These are phyloP conservation scores for Calonectria hawksworthii DNA, from an alignment of 2,329 filamentous ascomycete species.

Conservation along the genomic window DNA sequence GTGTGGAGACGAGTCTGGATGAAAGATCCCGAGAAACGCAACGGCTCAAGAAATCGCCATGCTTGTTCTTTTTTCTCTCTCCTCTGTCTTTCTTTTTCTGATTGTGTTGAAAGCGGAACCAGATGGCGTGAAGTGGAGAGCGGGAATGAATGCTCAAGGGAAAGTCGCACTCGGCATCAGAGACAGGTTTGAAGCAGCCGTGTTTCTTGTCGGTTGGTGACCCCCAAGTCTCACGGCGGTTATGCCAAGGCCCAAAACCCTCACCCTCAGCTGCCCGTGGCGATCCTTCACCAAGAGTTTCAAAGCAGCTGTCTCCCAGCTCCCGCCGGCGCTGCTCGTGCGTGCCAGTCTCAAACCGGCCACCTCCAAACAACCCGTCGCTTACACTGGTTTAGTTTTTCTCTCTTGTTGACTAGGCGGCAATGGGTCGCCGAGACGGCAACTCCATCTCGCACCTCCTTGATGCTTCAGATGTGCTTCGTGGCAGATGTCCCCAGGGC, in stretches of 20 bases:
- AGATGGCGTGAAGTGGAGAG: background rate
- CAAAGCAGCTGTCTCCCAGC: background rate
- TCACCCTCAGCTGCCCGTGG: constrained; percentile 24
- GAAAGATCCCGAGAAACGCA: background rate
- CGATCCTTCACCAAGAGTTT: constrained; percentile 25
- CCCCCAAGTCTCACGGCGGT: background rate
- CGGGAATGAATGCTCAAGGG: background rate
- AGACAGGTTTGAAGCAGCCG: background rate
- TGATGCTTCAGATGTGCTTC: constrained; percentile 46
- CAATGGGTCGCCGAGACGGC: constrained; percentile 27
- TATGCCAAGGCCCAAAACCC: constrained; percentile 15
- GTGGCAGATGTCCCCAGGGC: constrained; percentile 6
- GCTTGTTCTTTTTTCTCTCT: background rate
- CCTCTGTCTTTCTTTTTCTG: no score
- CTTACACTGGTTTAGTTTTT: background rate
- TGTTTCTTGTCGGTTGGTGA: background rate
- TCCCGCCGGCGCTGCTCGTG: background rate
- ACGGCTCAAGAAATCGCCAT: no score
- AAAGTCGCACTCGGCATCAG: background rate
- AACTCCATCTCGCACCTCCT: constrained; percentile 30
- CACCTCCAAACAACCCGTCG: background rate
- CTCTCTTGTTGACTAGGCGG: background rate
- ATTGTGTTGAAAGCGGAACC: background rate
- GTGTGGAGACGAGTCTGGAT: background rate
- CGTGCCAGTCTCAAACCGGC: constrained; percentile 1